These are phyloP conservation scores for Phaseolus coccineus DNA, from an alignment of 331 rosid species.

Conservation along the genomic window DNA sequence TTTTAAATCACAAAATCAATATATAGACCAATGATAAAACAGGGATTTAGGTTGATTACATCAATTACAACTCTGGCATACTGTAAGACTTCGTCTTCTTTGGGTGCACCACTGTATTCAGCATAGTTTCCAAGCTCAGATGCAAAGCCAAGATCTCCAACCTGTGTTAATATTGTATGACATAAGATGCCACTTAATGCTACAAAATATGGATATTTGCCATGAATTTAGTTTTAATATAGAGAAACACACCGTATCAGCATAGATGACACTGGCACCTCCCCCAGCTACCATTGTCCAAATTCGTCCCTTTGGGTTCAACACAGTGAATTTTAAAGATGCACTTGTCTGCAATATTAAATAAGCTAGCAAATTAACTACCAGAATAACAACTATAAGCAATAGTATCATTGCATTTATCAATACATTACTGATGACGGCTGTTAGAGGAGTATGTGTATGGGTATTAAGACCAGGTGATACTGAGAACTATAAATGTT, in stretches of 20 bases:
- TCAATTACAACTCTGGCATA: slow-evolving; percentile 99
- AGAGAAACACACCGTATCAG: slow-evolving; percentile 74
- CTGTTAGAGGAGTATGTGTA: slow-evolving; percentile 1
- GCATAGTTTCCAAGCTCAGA: slow-evolving; percentile 97
- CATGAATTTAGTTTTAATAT: slow-evolving; percentile 27
- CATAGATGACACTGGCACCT: slow-evolving; percentile 98
- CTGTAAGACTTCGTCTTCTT: slow-evolving; percentile 98
- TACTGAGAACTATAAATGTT: background rate
- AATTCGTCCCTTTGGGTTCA: slow-evolving; percentile 92
- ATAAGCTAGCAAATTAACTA: slow-evolving; percentile 13
- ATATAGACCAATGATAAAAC: slow-evolving; percentile 8
- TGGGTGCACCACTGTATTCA: slow-evolving; percentile 98
- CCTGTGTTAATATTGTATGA: slow-evolving; percentile 56
- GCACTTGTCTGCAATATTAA: slow-evolving; percentile 81
- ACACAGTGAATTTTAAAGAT: slow-evolving; percentile 92
- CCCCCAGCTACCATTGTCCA: slow-evolving; percentile 99
- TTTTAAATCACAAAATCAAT: background rate
- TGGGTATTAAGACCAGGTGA: background rate
- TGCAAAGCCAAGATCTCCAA: slow-evolving; percentile 98
- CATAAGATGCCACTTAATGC: slow-evolving; percentile 28
- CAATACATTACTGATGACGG: slow-evolving; percentile 21
- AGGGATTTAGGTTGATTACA: slow-evolving; percentile 55
- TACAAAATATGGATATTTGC: slow-evolving; percentile 18
- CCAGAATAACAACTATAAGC: slow-evolving; percentile 24
- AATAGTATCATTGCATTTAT: slow-evolving; percentile 34